Conservation (phyloP, 2,329 filamentous ascomycete species). For the Cordyceps farinosa region DNA sequence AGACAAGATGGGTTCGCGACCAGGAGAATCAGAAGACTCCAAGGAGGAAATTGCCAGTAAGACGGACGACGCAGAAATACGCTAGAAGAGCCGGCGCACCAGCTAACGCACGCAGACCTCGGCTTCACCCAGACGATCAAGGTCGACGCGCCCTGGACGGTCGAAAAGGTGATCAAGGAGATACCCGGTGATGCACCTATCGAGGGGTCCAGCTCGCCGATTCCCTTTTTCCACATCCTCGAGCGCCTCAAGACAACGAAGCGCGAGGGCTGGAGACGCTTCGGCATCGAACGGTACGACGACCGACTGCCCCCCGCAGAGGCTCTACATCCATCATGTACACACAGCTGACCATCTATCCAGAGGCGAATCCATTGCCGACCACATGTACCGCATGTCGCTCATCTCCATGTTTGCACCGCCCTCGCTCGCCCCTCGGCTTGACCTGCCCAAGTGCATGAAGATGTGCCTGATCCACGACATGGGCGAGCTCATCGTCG, state of each 20-base stretch:
- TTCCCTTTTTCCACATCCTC: conserved; percentile 92
- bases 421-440: conserved; percentile 61
- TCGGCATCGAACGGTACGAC: conserved; percentile 62
- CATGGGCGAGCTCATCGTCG: conserved; percentile 93
- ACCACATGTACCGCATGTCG: conserved; percentile 99
- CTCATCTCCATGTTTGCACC: conserved; percentile 92
- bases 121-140: conserved; percentile 37
- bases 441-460: conserved; percentile 81
- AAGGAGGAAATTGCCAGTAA: conserved; percentile 26
- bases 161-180: conserved; percentile 61
- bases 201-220: conserved; percentile 64
- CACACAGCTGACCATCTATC: no score
- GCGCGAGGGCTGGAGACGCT: conserved; percentile 91
- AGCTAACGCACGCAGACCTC: conserved; percentile 24
- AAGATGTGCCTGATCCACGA: conserved; percentile 97
- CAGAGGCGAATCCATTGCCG: conserved; percentile 84
- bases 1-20: conserved; percentile 30
- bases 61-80: not conserved
- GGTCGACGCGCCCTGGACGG: conserved; percentile 49
- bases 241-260: conserved; percentile 94
- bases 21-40: conserved; percentile 22
- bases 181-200: conserved; percentile 54
- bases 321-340: no score
- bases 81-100: not conserved
- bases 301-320: no score